Conservation (phyloP, 768 basidiomycete genomes). For the Russula abietina region DNA sequence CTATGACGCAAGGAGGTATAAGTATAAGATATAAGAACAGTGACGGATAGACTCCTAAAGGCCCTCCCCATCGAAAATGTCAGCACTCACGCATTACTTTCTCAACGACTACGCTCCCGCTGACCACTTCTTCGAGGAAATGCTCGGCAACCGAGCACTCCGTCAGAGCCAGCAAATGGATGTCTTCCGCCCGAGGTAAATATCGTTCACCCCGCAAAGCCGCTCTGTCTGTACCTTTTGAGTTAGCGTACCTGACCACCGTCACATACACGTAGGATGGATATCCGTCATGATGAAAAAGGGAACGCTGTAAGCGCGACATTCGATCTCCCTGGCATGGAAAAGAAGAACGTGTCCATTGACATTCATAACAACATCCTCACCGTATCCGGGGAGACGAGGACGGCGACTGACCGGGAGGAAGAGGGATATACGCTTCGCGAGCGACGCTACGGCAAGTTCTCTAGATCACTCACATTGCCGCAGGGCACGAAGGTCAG, state of each 20-base stretch:
- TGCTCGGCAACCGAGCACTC: slow-evolving; percentile 28
- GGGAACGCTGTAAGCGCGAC: slow-evolving; percentile 46
- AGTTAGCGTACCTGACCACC: not conserved
- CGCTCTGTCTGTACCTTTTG: not conserved
- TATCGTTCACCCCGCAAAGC: too few relatives aligned
- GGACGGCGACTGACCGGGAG: slow-evolving; percentile 32
- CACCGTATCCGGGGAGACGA: slow-evolving; percentile 46
- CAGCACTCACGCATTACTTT: slow-evolving; percentile 35
- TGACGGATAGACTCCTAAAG: not conserved
- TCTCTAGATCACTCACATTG: slow-evolving; percentile 28
- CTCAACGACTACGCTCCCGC: slow-evolving; percentile 39
- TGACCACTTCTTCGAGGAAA: slow-evolving; percentile 41
- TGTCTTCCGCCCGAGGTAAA: slow-evolving; percentile 19
- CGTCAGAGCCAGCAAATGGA: slow-evolving; percentile 16
- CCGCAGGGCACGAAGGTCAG: slow-evolving; percentile 26
- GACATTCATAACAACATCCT: slow-evolving; percentile 47
- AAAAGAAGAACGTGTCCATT: slow-evolving; percentile 45
- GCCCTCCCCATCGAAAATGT: slow-evolving; percentile 26
- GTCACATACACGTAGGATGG: slow-evolving; percentile 40
- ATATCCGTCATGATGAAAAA: slow-evolving; percentile 46
- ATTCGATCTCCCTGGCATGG: slow-evolving; percentile 54
- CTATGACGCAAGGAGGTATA: not conserved
- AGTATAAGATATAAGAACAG: too few relatives aligned
- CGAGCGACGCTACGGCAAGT: slow-evolving; percentile 31
- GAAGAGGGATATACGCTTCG: slow-evolving; percentile 34